Conservation (phyloP, 2,329 filamentous ascomycete species). For the Colletotrichum falcatum region DNA sequence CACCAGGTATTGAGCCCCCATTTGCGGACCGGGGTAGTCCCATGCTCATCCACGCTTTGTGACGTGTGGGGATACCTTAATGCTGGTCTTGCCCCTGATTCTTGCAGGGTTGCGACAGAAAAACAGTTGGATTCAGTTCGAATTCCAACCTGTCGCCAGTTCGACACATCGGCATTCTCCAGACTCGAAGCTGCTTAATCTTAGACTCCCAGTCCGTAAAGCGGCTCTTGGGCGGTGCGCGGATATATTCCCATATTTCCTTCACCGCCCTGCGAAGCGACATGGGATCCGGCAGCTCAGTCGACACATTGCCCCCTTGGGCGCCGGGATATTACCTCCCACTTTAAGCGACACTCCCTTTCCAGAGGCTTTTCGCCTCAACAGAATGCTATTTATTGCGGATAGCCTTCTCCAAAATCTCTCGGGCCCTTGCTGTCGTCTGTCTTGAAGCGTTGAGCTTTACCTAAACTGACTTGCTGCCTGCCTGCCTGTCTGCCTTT, state of each 20-base stretch:
- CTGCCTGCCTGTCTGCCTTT: too few species aligned
- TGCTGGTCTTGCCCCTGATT: not conserved
- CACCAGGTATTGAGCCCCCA: not conserved
- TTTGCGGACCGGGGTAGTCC: not conserved
- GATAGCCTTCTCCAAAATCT: not conserved
- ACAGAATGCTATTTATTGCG: not conserved
- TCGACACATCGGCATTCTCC: not conserved
- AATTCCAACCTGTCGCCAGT: not conserved
- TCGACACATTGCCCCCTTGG: slow-evolving; percentile 7
- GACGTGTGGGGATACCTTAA: not conserved
- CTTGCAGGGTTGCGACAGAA: not conserved
- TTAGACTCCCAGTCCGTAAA: not conserved
- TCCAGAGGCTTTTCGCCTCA: not conserved
- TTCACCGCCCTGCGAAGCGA: slow-evolving; percentile 17
- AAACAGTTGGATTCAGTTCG: not conserved
- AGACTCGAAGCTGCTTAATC: not conserved
- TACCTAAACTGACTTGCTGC: not conserved
- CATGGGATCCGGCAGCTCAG: slow-evolving; percentile 9
- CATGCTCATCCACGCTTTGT: not conserved
- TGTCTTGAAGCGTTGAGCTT: slow-evolving; percentile 3
- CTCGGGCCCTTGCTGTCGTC: not conserved
- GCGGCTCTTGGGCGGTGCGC: not conserved
- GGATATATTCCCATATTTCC: too few species aligned
- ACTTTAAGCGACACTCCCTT: slow-evolving; percentile 7
- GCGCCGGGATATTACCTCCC: not conserved